These are phyloP conservation scores for Fusarium neocosmosporiellum DNA, from an alignment of 2,329 filamentous ascomycete genomes.

Conservation along the genomic window DNA sequence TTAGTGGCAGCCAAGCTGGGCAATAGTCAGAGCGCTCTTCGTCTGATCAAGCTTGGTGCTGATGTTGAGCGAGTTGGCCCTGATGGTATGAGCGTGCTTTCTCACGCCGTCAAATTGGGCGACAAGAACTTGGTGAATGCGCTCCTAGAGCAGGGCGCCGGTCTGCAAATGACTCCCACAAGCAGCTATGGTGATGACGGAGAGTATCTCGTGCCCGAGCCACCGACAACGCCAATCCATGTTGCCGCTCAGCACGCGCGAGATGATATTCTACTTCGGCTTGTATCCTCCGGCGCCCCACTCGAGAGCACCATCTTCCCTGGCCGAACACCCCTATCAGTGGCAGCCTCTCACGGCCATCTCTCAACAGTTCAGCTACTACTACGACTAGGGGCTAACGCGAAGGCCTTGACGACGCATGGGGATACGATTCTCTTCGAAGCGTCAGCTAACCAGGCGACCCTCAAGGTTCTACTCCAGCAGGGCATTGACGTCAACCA, in stretches of 20 bases:
- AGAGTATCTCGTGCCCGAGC: constrained; percentile 41
- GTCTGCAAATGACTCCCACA: constrained; percentile 26
- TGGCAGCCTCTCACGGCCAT: constrained; percentile 43
- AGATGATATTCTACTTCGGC: constrained; percentile 40
- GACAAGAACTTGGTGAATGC: constrained; percentile 37
- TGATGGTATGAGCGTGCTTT: constrained; percentile 45
- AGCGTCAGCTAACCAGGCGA: constrained; percentile 41
- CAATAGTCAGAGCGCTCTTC: constrained; percentile 37
- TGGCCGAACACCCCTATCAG: constrained; percentile 40
- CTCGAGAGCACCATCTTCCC: constrained; percentile 44
- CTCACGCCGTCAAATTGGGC: constrained; percentile 43
- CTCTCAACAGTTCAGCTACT: constrained; percentile 43
- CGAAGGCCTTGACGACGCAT: constrained; percentile 39
- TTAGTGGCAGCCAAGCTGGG: constrained; percentile 44
- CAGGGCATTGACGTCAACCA: constrained; percentile 43
- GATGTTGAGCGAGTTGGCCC: constrained; percentile 41
- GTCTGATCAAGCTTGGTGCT: constrained; percentile 40
- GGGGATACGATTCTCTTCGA: constrained; percentile 43
- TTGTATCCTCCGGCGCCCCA: constrained; percentile 40
- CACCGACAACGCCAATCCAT: constrained; percentile 42
- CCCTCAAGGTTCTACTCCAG: constrained; percentile 40
- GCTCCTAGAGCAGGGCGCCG: constrained; percentile 38
- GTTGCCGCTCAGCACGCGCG: constrained; percentile 42
- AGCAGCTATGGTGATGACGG: constrained; percentile 13
- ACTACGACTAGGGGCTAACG: constrained; percentile 40